These are phyloP conservation scores for Salix koriyanagi DNA, from an alignment of 345 rosid species.

Conservation along the genomic window DNA sequence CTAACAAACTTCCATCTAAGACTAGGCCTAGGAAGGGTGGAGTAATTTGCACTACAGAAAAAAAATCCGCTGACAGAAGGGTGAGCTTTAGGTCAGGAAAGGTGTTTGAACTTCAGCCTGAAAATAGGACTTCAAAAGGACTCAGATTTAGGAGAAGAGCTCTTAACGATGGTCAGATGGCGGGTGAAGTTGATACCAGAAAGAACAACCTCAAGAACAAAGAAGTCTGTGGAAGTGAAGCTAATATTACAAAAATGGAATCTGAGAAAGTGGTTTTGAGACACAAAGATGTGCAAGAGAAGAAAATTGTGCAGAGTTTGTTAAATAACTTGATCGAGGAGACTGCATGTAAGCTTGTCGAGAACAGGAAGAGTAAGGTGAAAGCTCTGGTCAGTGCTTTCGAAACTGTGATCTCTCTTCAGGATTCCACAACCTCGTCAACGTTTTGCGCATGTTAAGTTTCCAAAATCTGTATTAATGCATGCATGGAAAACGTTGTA, in stretches of 20 bases:
- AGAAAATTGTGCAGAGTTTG: constrained; percentile 9
- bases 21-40: constrained; percentile 28
- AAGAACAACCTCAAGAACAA: background rate
- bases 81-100: constrained; percentile 10
- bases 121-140: constrained; percentile 3
- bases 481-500: too few relatives aligned
- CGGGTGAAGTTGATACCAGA: background rate
- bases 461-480: background rate
- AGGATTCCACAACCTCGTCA: constrained; percentile 12
- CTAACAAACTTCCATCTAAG: constrained; percentile 12
- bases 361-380: constrained; percentile 25
- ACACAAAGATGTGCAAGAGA: constrained; percentile 12
- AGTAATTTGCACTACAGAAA: constrained; percentile 18
- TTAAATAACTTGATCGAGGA: constrained; percentile 26
- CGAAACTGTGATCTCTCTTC: constrained; percentile 25
- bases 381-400: constrained; percentile 31
- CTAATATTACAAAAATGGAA: background rate
- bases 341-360: constrained; percentile 25
- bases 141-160: constrained; percentile 10
- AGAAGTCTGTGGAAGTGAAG: background rate
- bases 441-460: background rate
- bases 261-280: constrained; percentile 6
- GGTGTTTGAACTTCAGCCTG: constrained; percentile 8
- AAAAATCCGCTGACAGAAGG: constrained; percentile 11
- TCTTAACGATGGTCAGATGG: background rate